These are phyloP conservation scores for Apiotrichum brassicae DNA, from an alignment of 1,284 basidiomycete species.

Conservation along the genomic window DNA sequence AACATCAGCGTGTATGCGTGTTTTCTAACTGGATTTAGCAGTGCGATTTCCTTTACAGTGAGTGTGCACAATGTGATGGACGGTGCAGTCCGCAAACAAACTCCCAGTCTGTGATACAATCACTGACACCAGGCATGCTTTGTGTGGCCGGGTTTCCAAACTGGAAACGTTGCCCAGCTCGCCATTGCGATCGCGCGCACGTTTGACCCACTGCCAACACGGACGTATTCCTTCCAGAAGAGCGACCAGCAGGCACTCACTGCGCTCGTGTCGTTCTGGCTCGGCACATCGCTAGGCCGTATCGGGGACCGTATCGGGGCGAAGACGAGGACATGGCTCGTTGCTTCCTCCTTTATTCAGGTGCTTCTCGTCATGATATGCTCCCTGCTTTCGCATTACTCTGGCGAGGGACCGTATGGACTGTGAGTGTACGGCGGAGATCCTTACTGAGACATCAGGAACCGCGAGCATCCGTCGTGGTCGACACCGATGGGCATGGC, in stretches of 20 bases:
- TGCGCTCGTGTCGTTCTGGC: constrained; percentile 63
- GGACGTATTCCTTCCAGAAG: constrained; percentile 58
- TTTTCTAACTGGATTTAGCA: constrained; percentile 81
- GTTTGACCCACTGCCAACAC: constrained; percentile 53
- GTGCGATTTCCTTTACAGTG: constrained; percentile 61
- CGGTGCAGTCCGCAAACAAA: background rate
- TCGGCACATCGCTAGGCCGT: constrained; percentile 46
- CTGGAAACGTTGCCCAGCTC: constrained; percentile 52
- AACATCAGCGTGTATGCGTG: constrained; percentile 64
- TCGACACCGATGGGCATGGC: constrained; percentile 59
- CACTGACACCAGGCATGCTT: constrained; percentile 55
- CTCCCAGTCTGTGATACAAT: background rate
- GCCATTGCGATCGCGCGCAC: constrained; percentile 58
- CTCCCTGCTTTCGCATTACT: constrained; percentile 58
- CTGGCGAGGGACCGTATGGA: constrained; percentile 52
- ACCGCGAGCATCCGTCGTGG: constrained; percentile 63
- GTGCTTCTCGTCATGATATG: constrained; percentile 65
- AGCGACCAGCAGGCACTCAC: constrained; percentile 74
- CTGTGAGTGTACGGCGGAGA: constrained; percentile 45
- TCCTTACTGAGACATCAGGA: constrained; percentile 20
- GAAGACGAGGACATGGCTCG: constrained; percentile 68
- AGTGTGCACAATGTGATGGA: background rate
- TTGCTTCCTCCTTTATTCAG: constrained; percentile 63
- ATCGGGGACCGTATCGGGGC: constrained; percentile 56
- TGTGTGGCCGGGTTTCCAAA: constrained; percentile 46